Base-by-base conservation (phyloP, 1,284 basidiomycete species). In the Boletus semigastroideus region DNA sequence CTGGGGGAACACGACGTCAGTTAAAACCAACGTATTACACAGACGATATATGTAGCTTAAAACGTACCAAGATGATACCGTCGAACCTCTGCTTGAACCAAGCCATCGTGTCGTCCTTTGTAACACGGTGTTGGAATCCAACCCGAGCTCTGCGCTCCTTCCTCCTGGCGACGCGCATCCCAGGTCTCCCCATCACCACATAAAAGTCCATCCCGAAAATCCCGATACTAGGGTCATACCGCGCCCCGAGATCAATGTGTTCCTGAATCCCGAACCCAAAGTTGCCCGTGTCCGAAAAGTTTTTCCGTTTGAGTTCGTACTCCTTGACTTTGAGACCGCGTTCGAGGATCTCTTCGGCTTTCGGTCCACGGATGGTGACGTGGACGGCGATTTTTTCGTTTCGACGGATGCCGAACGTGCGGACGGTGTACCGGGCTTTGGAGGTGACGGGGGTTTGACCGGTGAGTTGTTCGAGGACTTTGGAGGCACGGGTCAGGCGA, bases 351-450 rank as follows among this genome's bases (percentile, higher is more conserved):
- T 99, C 96, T 84, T 99, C 96, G 48, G 96, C 96, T 79, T 99
- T 99, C 68, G 96, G 96, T 46, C 96, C 96, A 64, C 96, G 94
- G 78, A 99, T 97, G 72, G 96, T 99, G 71, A 99, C 96, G 79
- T 99, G 96, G 66, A 91, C 92, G 52, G 97, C 97, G 71, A 99
- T 99, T 87, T 99, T 98, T 80, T 99, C 97, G 84, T 99, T 99
- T 81, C 96, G 92, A 74, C 97, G 92, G 82, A 99, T 99, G 74
- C 93, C 91, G 80, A 99, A 99, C 54, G 92, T 92, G 70, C 96
- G 94, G 76, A 99, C 94, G 68, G 97, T 99, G 91, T 97, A 99
- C 66, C 96, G 93, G 59, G 96, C 96, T 85, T 98, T 99, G 75
- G 94, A 97, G 67, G 96, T 98, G 66, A 99, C 96, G 70, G 97